Base-by-base conservation (phyloP, 1,284 basidiomycete genomes). In the Ganoderma boninense region DNA sequence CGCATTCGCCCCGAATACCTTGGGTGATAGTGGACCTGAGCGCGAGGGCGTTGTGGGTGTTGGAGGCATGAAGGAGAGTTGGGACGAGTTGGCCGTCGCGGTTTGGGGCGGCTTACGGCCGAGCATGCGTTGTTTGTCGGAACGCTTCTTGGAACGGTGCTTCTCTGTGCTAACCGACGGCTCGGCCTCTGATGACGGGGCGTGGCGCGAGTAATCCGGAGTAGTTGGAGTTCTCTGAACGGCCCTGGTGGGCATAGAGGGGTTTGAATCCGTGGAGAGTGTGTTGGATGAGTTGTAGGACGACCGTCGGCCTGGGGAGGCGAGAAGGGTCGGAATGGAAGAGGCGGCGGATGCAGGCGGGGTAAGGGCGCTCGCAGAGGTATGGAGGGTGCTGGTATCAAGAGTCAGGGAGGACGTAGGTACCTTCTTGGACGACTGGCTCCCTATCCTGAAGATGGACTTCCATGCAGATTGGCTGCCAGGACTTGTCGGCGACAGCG, bases 281-380 rank as follows among this genome's bases (percentile, higher is more conserved):
- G 90, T 89, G 74, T 88, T 88, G 54, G 91, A 92, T 13, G 92
- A 93, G 77, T 89, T 91, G 80, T 88, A 92, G 6, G 92, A 93
- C 56, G 87, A 90, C 63, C 91, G 86, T 67, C 87, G 87, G 80
- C 89, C 87, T 70, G 77, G 71, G 57, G 82, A 81, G 40, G 83
- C 79, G 66, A 85, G 82, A 23, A 87, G 84, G 29, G 83, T 81
- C 32, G 89, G 88, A 18, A 87, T 85, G 68, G 89, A 82, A 16
- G 87, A 83, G 57, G 86, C 79, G 63, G 83, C 86, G 54, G 84
- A 79, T 43, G 86, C 82, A 67, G 83, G 78, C 62, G 85, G 84
- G 20, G 73, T 74, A 46, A 74, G 68, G 74, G 80, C 80, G 67
- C 82, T 77, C 64, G 77, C 79, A 77, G 76, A 72, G 70, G 77